Evolutionary conservation across 805 yeast genomes (phyloP).

Genomic region (Metschnikowia corniflorae): DNA sequence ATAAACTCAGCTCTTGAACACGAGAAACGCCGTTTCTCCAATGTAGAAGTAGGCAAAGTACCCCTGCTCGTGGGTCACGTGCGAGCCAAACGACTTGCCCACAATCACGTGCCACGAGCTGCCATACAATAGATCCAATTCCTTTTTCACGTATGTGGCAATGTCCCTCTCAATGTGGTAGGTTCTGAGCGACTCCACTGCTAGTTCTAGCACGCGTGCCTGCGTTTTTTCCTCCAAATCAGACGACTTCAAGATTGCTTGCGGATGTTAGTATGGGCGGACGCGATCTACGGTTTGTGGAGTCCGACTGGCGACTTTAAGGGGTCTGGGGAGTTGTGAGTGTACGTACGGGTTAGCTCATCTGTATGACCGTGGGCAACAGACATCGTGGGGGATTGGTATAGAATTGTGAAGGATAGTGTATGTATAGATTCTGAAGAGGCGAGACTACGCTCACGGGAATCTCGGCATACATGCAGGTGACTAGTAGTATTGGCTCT

Average conservation of each 20-base stretch:
- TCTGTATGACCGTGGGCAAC: constrained; percentile 2
- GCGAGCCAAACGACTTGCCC: constrained; percentile 75
- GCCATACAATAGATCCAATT: constrained; percentile 60
- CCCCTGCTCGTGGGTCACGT: constrained; percentile 77
- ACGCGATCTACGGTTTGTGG: background rate
- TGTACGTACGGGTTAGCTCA: constrained; percentile 10
- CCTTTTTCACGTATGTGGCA: constrained; percentile 64
- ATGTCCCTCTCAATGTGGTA: constrained; percentile 55
- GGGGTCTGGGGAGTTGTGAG: background rate
- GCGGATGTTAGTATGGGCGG: constrained; percentile 3
- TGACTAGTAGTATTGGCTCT: no score
- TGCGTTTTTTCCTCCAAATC: constrained; percentile 53
- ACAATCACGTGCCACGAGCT: constrained; percentile 80
- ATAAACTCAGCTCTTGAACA: constrained; percentile 52
- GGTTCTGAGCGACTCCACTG: constrained; percentile 42
- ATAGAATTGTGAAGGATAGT: no score
- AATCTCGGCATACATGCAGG: no score
- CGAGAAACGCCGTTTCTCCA: constrained; percentile 62
- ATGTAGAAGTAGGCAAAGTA: constrained; percentile 68
- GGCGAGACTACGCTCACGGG: no score
- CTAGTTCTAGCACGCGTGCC: constrained; percentile 43
- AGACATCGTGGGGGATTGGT: no score
- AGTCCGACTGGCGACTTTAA: no score
- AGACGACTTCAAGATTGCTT: constrained; percentile 42
- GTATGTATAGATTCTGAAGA: no score